Evolutionary conservation across 1,284 basidiomycete species (phyloP).

Genomic region (Tilletia horrida): DNA sequence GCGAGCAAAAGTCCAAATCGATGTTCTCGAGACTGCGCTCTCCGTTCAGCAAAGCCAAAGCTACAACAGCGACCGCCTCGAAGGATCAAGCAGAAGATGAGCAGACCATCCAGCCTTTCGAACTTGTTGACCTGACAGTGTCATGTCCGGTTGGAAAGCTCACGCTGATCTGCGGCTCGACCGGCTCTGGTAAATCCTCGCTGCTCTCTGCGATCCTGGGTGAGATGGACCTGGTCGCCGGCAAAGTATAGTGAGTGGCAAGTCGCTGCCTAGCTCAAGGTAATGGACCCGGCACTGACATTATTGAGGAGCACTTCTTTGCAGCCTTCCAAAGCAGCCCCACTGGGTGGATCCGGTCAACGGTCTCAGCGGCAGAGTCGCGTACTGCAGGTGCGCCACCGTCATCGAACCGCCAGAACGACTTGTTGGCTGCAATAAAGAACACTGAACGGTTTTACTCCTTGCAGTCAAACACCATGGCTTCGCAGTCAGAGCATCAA

Average conservation of each 20-base stretch:
- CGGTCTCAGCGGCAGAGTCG: constrained; percentile 27
- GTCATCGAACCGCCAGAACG: no score
- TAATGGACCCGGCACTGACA: no score
- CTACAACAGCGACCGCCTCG: background rate
- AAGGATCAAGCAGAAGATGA: background rate
- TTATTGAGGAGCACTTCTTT: no score
- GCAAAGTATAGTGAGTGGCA: constrained; percentile 22
- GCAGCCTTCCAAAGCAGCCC: constrained; percentile 15
- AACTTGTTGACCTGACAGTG: constrained; percentile 32
- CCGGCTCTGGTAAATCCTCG: constrained; percentile 49
- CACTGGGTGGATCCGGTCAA: background rate
- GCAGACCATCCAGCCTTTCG: constrained; percentile 26
- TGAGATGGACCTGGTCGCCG: constrained; percentile 38
- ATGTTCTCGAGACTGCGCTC: background rate
- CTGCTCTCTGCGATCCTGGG: constrained; percentile 45
- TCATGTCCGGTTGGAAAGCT: constrained; percentile 31
- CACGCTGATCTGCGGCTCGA: constrained; percentile 44
- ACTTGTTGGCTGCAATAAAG: no score
- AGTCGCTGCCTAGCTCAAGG: no score
- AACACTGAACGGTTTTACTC: no score
- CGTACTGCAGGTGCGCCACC: constrained; percentile 30
- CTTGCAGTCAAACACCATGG: constrained; percentile 36
- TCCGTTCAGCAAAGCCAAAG: background rate
- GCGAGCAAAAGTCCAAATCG: background rate
- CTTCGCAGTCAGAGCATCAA: constrained; percentile 35